phyloP scores from a whole-genome alignment of 805 yeast genomes.

The Wickerhamiella lipophila region DNA sequence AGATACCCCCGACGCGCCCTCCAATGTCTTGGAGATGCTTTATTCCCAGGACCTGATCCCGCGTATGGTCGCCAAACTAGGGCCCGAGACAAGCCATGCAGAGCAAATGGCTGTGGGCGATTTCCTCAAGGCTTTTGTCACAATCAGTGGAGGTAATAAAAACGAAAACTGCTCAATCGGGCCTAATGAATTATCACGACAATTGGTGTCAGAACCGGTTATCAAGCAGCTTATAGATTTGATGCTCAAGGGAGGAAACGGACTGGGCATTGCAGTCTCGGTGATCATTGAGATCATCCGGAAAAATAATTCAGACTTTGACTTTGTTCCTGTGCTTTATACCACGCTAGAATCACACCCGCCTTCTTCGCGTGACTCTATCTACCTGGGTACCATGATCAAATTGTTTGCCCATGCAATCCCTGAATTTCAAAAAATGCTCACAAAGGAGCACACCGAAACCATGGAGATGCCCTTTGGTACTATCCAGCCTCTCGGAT shows the following conservation, averaged over 20 bases:
- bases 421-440: slow-evolving; percentile 52
- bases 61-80: slow-evolving; percentile 54
- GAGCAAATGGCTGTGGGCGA: slow-evolving; percentile 92
- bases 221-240: slow-evolving; percentile 55
- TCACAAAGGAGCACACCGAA: slow-evolving; percentile 31
- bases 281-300: slow-evolving; percentile 87
- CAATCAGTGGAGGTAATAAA: slow-evolving; percentile 85
- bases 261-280: slow-evolving; percentile 88
- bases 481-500: slow-evolving; percentile 63
- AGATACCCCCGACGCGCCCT: slow-evolving; percentile 79
- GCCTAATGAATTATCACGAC: slow-evolving; percentile 87
- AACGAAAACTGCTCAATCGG: slow-evolving; percentile 88
- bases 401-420: slow-evolving; percentile 63
- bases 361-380: slow-evolving; percentile 85
- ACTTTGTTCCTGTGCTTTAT: slow-evolving; percentile 70
- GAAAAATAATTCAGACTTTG: slow-evolving; percentile 93
- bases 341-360: slow-evolving; percentile 80
- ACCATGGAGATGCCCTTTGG: slow-evolving; percentile 53
- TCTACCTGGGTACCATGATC: slow-evolving; percentile 78
- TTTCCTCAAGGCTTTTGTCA: slow-evolving; percentile 82
- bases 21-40: slow-evolving; percentile 70
- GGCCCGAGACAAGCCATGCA: slow-evolving; percentile 53
- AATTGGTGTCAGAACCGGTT: slow-evolving; percentile 65
- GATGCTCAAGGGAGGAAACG: slow-evolving; percentile 69
- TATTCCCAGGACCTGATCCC: slow-evolving; percentile 64